Base-by-base conservation (phyloP, 192 early-diverging fungal genomes). In the Coemansia sp. region DNA sequence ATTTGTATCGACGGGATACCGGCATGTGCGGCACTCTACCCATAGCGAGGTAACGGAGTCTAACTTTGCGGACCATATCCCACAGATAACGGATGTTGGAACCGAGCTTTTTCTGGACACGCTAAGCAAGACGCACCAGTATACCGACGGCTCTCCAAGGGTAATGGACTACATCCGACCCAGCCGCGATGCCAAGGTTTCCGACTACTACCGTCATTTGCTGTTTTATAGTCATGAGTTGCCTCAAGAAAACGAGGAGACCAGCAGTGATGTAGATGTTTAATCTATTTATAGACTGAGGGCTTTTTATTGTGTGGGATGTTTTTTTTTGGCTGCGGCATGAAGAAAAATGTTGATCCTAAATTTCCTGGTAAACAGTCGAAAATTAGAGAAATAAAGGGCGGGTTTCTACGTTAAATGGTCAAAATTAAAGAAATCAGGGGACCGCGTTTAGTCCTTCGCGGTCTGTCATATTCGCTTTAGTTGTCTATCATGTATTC, bases 81-180 rank as follows among this genome's bases (percentile, higher is more conserved):
- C 74, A 27, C 68, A 71, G 14, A 49, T 56, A 2, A 32, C 60
- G 1, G 74, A 76, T n/a, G 60, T 71, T 4, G 74, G 74, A 19
- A 71, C 74, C 3, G 74, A 76, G 61, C 23, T 76, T 7, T 56
- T 60, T 14, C 61, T 76, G 36, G 74, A 76, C 29, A 71, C 68
- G 22, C 58, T 76, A 3, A 66, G 74, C 58, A 71, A 71, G 28
- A 76, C 69, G 6, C 64, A 71, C 55, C 53, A 65, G 13, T 64
- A 76, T 32, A 62, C 74, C 14, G 74, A 76, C 29, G 74, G 74
- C 22, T 76, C 74, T 16, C 65, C 74, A 6, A 58, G 47, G 30
- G 68, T 76, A 13, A 69, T 76, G 64, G 74, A 76, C 53, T 76
- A 69, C 32, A 76, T 76, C 16, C 60, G 74, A 1, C 68, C 74